These are phyloP conservation scores for Aspergillus uvarum DNA, from an alignment of 2,329 filamentous ascomycete species.

Conservation along the genomic window DNA sequence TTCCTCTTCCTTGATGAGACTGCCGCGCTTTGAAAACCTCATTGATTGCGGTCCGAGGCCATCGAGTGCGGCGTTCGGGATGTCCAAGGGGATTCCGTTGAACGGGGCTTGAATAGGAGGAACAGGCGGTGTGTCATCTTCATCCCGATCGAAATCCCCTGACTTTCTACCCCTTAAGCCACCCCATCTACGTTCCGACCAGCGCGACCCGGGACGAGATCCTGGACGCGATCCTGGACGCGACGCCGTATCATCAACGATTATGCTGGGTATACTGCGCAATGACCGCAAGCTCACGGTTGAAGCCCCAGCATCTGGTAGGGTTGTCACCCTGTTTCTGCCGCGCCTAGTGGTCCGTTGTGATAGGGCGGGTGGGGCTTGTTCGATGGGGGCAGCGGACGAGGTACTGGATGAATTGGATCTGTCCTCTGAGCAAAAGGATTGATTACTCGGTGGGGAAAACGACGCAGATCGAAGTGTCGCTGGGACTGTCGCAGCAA, in stretches of 20 bases:
- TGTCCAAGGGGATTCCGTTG: slow-evolving; percentile 54
- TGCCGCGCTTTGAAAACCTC: slow-evolving; percentile 61
- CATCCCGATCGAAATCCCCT: slow-evolving; percentile 32
- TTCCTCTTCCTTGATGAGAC: slow-evolving; percentile 56
- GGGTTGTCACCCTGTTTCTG: slow-evolving; percentile 18
- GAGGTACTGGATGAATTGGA: slow-evolving; percentile 27
- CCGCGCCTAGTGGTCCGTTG: slow-evolving; percentile 13
- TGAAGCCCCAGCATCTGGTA: slow-evolving; percentile 25
- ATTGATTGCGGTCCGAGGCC: slow-evolving; percentile 54
- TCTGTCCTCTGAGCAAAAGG: slow-evolving; percentile 25
- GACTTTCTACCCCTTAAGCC: slow-evolving; percentile 36
- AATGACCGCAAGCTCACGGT: slow-evolving; percentile 30
- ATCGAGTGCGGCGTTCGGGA: slow-evolving; percentile 55
- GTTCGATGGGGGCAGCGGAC: slow-evolving; percentile 17
- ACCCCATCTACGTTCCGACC: slow-evolving; percentile 46
- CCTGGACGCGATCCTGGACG: slow-evolving; percentile 37
- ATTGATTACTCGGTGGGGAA: slow-evolving; percentile 24
- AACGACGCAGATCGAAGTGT: slow-evolving; percentile 32
- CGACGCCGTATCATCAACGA: slow-evolving; percentile 36
- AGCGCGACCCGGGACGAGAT: slow-evolving; percentile 43
- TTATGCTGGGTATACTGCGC: slow-evolving; percentile 42
- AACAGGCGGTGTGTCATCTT: slow-evolving; percentile 34
- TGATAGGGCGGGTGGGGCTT: slow-evolving; percentile 12
- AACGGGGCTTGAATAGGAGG: slow-evolving; percentile 42
- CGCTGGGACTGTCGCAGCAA: slow-evolving; percentile 23